Evolutionary conservation across 2,329 filamentous ascomycete genomes (phyloP), one percentile per base, ranked within the genome.

Genomic region (Arthroderma uncinatum): DNA sequence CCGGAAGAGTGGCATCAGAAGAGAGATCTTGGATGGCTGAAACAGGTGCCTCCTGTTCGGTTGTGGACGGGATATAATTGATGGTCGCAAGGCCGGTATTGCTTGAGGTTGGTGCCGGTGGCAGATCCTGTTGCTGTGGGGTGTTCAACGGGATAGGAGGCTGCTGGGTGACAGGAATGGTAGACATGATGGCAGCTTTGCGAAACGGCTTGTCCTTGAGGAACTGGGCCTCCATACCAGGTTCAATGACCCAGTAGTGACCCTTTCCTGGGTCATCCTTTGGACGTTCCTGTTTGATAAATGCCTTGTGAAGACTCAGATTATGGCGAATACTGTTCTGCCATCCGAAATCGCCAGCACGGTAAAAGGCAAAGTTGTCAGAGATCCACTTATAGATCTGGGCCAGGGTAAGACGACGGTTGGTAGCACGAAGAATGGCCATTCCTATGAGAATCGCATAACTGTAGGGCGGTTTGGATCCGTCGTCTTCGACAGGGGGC

Each of bases 351-450:
- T 96, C 90, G 57, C 85, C 82, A 44, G 83, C 81, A 64, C 82
- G 85, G 76, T 97, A 98, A 73, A 92, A 96, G 4, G 82, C 84
- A 70, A 87, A 97, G 16, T 86, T 91, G 69, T 94, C 89, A n/a
- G 89, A 94, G 65, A 98, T 97, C 92, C 93, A 98, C 69, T 95
- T 95, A 79, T 97, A 98, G 64, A 98, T 98, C 71, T 96, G 90
- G 25, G 90, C 84, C 16, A 98, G 79, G 0, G 93, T 97, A 61
- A 97, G 78, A 55, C 88, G 86, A 59, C 90, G 84, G 60, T 85
- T 83, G 10, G 87, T 85, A 3, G 93, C 89, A 61, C 91, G 84
- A 21, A 97, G 78, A 65, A 98, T 96, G 54, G 93, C 90, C 91
- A 96, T 96, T 68, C 89, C 93, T 62, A 97, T 97, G 64, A 98